These are phyloP conservation scores for Stentor coeruleus DNA, from an alignment of 73 alveolate species.

Conservation along the genomic window DNA sequence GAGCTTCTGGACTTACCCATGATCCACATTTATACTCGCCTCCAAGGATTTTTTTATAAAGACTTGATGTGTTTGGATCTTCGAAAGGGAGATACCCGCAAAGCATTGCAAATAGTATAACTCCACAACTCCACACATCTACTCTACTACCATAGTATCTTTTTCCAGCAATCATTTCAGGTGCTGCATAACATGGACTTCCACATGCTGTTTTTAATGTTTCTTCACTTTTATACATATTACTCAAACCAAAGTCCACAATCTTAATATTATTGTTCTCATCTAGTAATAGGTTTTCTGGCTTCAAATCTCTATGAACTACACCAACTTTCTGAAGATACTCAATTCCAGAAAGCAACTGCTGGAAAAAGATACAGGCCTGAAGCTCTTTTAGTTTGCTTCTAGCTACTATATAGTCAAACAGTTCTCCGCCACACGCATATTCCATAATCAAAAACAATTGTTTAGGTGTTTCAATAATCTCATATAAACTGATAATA, in stretches of 20 bases:
- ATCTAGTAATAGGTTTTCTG: slow-evolving; percentile 74
- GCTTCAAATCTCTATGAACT: slow-evolving; percentile 85
- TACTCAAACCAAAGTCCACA: background rate
- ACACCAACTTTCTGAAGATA: slow-evolving; percentile 67
- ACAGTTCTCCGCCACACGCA: slow-evolving; percentile 86
- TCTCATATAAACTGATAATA: slow-evolving; percentile 63
- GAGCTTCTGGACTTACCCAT: slow-evolving; percentile 40
- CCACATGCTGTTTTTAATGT: slow-evolving; percentile 95
- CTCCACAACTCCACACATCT: slow-evolving; percentile 93
- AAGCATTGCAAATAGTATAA: slow-evolving; percentile 86
- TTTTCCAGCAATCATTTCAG: slow-evolving; percentile 93
- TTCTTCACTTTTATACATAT: background rate
- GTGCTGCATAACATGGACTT: slow-evolving; percentile 99
- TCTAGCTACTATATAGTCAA: slow-evolving; percentile 78
- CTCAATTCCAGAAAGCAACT: slow-evolving; percentile 69
- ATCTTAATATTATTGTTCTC: background rate
- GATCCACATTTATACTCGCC: slow-evolving; percentile 70
- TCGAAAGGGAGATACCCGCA: slow-evolving; percentile 93
- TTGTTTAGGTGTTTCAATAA: slow-evolving; percentile 56
- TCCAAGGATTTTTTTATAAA: slow-evolving; percentile 71
- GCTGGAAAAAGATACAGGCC: slow-evolving; percentile 63
- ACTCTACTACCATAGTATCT: slow-evolving; percentile 67
- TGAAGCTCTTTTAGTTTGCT: slow-evolving; percentile 68
- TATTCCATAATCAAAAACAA: slow-evolving; percentile 69
- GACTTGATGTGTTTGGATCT: slow-evolving; percentile 68